Evolutionary conservation across 2,329 filamentous ascomycete genomes (phyloP).

Genomic region (Fusarium piperis): DNA sequence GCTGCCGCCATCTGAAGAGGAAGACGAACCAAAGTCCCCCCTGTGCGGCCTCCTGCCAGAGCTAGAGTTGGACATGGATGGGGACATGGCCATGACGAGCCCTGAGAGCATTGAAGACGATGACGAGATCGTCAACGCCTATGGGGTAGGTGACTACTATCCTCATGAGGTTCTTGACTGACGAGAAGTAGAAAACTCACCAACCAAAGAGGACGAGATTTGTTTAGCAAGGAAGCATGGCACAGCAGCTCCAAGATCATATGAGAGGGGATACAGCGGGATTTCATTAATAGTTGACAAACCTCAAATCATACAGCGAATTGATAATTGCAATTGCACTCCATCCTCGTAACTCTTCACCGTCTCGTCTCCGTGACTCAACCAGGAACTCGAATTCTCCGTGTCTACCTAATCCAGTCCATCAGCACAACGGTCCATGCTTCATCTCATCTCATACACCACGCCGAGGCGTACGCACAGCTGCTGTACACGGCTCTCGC

Average conservation of each 20-base stretch:
- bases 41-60: constrained; percentile 19
- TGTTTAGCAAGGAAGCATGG: neutral
- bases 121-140: constrained; percentile 14
- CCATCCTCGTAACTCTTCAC: neutral
- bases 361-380: constrained; percentile 17
- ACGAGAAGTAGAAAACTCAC: neutral
- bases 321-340: constrained; percentile 9
- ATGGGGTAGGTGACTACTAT: neutral
- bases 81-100: neutral
- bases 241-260: neutral
- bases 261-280: neutral
- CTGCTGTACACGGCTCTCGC: constrained; percentile 41
- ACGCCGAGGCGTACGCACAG: constrained; percentile 34
- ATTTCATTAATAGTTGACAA: constrained; percentile 13
- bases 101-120: neutral
- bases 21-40: neutral
- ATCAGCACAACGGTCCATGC: constrained; percentile 41
- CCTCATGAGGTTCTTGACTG: neutral
- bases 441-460: constrained; percentile 36
- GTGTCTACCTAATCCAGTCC: constrained; percentile 43
- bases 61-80: neutral
- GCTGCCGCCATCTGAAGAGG: neutral
- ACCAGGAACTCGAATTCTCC: constrained; percentile 40
- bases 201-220: neutral
- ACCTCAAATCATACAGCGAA: constrained; percentile 6